Evolutionary conservation across 2,329 filamentous ascomycete species (phyloP).

Genomic region (Corynespora cassiicola): DNA sequence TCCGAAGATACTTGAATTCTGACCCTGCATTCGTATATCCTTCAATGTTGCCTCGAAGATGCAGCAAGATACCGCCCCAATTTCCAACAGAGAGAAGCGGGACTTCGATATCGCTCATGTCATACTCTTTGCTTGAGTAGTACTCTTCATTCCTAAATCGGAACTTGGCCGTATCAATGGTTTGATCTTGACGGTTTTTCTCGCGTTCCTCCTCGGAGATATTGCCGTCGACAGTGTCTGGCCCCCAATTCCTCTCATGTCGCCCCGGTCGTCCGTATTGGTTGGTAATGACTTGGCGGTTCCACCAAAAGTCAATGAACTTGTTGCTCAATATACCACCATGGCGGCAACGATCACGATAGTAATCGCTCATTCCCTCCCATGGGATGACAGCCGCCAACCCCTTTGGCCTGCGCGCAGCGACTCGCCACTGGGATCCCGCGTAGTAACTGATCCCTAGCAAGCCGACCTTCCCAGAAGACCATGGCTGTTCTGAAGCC

Average conservation of each 20-base stretch:
- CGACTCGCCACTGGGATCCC: slow-evolving; percentile 62
- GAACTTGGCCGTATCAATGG: slow-evolving; percentile 47
- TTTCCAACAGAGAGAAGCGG: slow-evolving; percentile 72
- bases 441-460: slow-evolving; percentile 61
- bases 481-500: slow-evolving; percentile 59
- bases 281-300: slow-evolving; percentile 69
- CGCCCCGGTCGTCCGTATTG: slow-evolving; percentile 69
- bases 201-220: slow-evolving; percentile 60
- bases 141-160: slow-evolving; percentile 68
- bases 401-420: slow-evolving; percentile 59
- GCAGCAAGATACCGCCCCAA: slow-evolving; percentile 74
- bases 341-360: slow-evolving; percentile 53
- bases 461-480: slow-evolving; percentile 58
- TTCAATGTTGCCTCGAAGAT: slow-evolving; percentile 72
- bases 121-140: slow-evolving; percentile 70
- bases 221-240: slow-evolving; percentile 65
- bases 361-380: slow-evolving; percentile 65
- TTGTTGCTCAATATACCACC: slow-evolving; percentile 46
- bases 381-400: slow-evolving; percentile 60
- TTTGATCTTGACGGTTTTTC: slow-evolving; percentile 53
- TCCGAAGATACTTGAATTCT: slow-evolving; percentile 71
- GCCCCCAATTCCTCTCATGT: slow-evolving; percentile 59
- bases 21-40: slow-evolving; percentile 70
- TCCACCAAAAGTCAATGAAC: slow-evolving; percentile 66
- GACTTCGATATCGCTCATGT: slow-evolving; percentile 70